These are phyloP conservation scores for Eutrema japonicum DNA, from an alignment of 345 rosid genomes.

Conservation along the genomic window DNA sequence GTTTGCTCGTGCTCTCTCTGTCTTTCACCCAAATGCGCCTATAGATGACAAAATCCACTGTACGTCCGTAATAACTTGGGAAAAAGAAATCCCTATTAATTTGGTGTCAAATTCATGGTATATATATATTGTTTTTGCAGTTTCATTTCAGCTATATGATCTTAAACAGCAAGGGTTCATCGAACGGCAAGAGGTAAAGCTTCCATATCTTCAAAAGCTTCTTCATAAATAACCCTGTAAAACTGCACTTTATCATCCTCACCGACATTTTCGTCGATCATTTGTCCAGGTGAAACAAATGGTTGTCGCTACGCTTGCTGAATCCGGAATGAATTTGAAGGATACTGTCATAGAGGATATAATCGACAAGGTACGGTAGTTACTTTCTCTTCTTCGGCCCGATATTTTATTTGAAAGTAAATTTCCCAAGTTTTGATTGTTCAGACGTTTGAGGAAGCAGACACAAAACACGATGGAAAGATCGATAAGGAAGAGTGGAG, in stretches of 20 bases:
- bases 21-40: slow-evolving; percentile 96
- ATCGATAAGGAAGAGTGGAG: slow-evolving; percentile 98
- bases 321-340: slow-evolving; percentile 96
- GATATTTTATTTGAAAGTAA: not conserved
- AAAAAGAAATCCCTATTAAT: not conserved
- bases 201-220: not conserved
- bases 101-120: not conserved
- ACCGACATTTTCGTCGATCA: not conserved
- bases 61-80: slow-evolving; percentile 41
- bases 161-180: slow-evolving; percentile 99
- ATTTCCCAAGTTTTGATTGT: not conserved
- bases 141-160: slow-evolving; percentile 95
- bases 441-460: slow-evolving; percentile 99
- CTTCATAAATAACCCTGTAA: not conserved
- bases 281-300: slow-evolving; percentile 86
- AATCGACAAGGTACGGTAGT: slow-evolving; percentile 76
- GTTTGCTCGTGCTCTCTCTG: slow-evolving; percentile 98
- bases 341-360: slow-evolving; percentile 93
- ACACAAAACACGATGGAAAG: slow-evolving; percentile 95
- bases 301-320: slow-evolving; percentile 99
- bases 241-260: not conserved
- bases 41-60: slow-evolving; percentile 94
- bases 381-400: not conserved
- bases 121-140: slow-evolving; percentile 49
- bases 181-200: slow-evolving; percentile 93